phyloP scores from a whole-genome alignment of 345 rosid species.

The Mallotus nudiflorus region DNA sequence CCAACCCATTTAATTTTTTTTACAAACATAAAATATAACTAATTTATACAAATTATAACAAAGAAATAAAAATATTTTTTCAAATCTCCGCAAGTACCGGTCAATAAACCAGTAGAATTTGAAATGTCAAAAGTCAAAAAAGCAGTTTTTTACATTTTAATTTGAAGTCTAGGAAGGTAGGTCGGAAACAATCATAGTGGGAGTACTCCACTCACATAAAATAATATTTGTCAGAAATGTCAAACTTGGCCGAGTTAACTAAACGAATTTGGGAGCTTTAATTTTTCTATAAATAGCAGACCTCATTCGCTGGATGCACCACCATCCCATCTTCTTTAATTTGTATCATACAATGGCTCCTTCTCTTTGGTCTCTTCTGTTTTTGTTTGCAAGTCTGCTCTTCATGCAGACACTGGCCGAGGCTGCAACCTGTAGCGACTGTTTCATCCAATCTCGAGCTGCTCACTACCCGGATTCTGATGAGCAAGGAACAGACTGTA shows the following conservation, averaged over 20 bases:
- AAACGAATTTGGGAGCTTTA: neutral
- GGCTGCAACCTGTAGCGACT: conserved; percentile 49
- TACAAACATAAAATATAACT: no score
- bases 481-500: conserved; percentile 57
- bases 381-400: conserved; percentile 28
- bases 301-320: conserved; percentile 27
- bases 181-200: conserved; percentile 17
- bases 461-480: conserved; percentile 55
- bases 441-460: conserved; percentile 55
- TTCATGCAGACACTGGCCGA: conserved; percentile 29
- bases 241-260: conserved; percentile 29
- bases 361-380: conserved; percentile 24
- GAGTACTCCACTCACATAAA: conserved; percentile 15
- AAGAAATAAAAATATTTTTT: no score
- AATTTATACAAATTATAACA: no score
- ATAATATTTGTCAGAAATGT: conserved; percentile 16
- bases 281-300: conserved; percentile 45
- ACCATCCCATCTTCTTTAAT: conserved; percentile 24
- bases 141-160: conserved; percentile 6
- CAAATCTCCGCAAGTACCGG: no score
- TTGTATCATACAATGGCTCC: conserved; percentile 37
- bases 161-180: no score
- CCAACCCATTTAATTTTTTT: no score
- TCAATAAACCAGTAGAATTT: conserved; percentile 10
- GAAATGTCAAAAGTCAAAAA: conserved; percentile 14